Evolutionary conservation across 2,329 filamentous ascomycete genomes (phyloP), one percentile per base, ranked within the genome.

Genomic region (Spiromastix sp.): DNA sequence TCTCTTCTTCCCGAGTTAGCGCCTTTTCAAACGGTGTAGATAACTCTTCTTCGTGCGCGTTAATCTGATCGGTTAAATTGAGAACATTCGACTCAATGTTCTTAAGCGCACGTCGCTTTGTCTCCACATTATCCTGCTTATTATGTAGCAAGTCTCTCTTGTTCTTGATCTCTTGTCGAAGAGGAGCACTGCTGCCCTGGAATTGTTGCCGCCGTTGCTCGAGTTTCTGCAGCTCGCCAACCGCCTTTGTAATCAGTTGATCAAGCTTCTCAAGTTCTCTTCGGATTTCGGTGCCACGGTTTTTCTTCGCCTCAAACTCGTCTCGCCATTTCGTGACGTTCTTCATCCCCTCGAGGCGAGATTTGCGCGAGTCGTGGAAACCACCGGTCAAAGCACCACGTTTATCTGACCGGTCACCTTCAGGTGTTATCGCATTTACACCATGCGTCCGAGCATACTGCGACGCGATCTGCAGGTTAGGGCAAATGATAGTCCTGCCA

Each of bases 311-410:
- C 31, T 94, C 85, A 44, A 76, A 81, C 50, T 85, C 78, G 33
- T 78, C 71, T 22, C 86, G 77, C 68, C 81, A 85, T 49, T 77
- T 79, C 37, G 78, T 76, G 20, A 89, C 75, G 4, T 76, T 71
- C 40, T 80, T 79, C 19, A 94, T 81, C 18, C 82, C 85, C 49
- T 89, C 81, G n/a, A 96, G 70, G 15, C 89, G 80, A 1, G 89
- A 96, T 46, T 79, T 81, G 21, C 82, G 75, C 8, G 82, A 76
- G 53, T 98, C 91, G 43, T 94, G 81, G 54, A 81, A 98, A 49
- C 91, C 91, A 67, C 91, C 91, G 32, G 86, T 95, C 66, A 98
- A 77, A 10, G 87, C 89, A 60, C 91, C 91, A 48, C 89, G 82
- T 64, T 93, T 94, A 62, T 95, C 93, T 1, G 86, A 87, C 20